Evolutionary conservation across 116 monocot genomes (phyloP).

Genomic region (Cymodocea nodosa): DNA sequence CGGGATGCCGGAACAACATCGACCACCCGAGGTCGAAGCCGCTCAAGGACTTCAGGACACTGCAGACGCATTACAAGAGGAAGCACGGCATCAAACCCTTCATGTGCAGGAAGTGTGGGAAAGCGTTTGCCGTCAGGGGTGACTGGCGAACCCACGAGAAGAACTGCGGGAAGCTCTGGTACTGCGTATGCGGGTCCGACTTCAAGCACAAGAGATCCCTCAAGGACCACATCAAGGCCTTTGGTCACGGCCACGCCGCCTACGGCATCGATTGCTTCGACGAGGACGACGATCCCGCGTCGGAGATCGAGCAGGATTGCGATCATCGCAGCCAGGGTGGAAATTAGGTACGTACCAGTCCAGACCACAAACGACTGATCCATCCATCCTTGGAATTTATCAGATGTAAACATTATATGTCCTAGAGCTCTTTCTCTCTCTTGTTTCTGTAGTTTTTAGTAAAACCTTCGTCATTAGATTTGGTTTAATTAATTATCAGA

Average conservation of each 20-base stretch:
- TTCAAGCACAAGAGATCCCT: conserved; percentile 90
- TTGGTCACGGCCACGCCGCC: conserved; percentile 68
- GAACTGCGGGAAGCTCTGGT: conserved; percentile 93
- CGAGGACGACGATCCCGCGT: conserved; percentile 41
- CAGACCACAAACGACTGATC: not conserved
- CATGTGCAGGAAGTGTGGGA: conserved; percentile 81
- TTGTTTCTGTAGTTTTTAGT: not conserved
- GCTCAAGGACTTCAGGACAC: conserved; percentile 82
- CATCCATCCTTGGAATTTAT: not conserved
- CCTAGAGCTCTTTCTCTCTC: not conserved
- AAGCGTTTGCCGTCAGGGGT: conserved; percentile 78
- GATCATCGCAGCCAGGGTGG: conserved; percentile 9
- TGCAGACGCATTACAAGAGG: conserved; percentile 90
- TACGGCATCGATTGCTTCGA: conserved; percentile 59
- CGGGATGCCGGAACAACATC: conserved; percentile 87
- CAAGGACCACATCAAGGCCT: conserved; percentile 81
- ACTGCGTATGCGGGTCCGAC: conserved; percentile 75
- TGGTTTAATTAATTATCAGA: not conserved
- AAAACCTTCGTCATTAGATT: not conserved
- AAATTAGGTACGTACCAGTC: not conserved
- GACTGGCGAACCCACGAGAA: conserved; percentile 97
- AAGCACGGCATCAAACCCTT: conserved; percentile 80
- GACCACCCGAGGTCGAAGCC: conserved; percentile 81
- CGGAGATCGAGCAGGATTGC: conserved; percentile 70
- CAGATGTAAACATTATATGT: conserved; percentile 1